Conservation (phyloP, 1,139 yeast genomes). For the Debaryomyces fabryi region DNA sequence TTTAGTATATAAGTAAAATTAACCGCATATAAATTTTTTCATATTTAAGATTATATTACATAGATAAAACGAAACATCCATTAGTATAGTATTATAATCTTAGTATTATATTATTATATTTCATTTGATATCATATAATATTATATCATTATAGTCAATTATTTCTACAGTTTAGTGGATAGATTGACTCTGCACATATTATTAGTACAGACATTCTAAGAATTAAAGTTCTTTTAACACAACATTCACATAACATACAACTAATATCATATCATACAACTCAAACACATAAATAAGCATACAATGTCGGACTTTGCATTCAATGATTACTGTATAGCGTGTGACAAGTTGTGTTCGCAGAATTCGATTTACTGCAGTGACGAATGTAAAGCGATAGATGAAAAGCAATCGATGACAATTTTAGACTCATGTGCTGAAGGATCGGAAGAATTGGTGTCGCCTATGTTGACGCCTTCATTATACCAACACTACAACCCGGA, state of each 20-base stretch:
- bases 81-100: neutral
- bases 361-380: conserved; percentile 64
- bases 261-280: neutral
- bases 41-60: neutral
- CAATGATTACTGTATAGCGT: conserved; percentile 67
- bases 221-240: neutral
- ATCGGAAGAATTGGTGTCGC: conserved; percentile 31
- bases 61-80: neutral
- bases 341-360: conserved; percentile 60
- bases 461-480: conserved; percentile 39
- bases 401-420: conserved; percentile 18
- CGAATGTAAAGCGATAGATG: conserved; percentile 54
- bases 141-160: neutral
- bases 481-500: conserved; percentile 29
- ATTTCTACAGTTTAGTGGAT: neutral
- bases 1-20: conserved; percentile 2
- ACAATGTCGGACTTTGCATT: conserved; percentile 45
- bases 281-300: neutral
- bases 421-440: conserved; percentile 11
- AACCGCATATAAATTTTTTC: conserved; percentile 3
- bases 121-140: neutral
- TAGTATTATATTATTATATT: neutral
- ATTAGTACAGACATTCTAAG: neutral
- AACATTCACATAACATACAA: neutral
- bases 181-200: neutral